Evolutionary conservation across 108 stramenopile species (phyloP).

Genomic region (Discostella pseudostelligera): DNA sequence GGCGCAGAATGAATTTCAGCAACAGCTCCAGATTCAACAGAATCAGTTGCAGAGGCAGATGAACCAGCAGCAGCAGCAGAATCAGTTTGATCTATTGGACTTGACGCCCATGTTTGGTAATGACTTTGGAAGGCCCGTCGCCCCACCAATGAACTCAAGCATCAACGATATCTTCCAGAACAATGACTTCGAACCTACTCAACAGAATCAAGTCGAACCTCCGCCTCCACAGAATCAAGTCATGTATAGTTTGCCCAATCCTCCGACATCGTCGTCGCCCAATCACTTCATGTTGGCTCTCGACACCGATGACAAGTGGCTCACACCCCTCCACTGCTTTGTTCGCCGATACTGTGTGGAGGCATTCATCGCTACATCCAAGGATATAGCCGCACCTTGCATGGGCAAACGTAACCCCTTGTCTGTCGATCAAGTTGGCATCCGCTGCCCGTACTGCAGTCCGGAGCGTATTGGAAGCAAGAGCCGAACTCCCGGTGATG

Average conservation of each 20-base stretch:
- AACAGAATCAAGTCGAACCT: conserved; percentile 5
- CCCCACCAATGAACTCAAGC: not conserved
- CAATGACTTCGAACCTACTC: conserved; percentile 13
- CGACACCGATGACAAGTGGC: conserved; percentile 70
- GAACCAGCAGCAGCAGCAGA: conserved; percentile 32
- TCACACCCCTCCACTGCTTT: conserved; percentile 85
- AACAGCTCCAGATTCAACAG: conserved; percentile 37
- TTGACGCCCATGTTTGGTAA: conserved; percentile 3
- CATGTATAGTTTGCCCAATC: conserved; percentile 5
- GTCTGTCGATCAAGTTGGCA: conserved; percentile 78
- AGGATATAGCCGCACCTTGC: conserved; percentile 73
- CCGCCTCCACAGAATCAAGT: conserved; percentile 12
- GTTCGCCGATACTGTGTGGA: conserved; percentile 76
- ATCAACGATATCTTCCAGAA: not conserved
- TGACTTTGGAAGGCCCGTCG: not conserved
- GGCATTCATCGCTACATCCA: conserved; percentile 67
- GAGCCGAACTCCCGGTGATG: conserved; percentile 8
- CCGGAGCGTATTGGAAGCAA: conserved; percentile 25
- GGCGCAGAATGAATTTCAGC: conserved; percentile 1
- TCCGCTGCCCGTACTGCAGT: conserved; percentile 83
- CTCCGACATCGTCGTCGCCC: conserved; percentile 3
- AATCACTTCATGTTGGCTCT: conserved; percentile 61
- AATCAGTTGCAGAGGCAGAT: conserved; percentile 18
- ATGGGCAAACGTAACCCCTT: conserved; percentile 81
- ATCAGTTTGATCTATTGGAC: not conserved